Evolutionary conservation across 1,284 basidiomycete genomes (phyloP), one percentile per base, ranked within the genome.

Genomic region (Sporisorium sorghi): DNA sequence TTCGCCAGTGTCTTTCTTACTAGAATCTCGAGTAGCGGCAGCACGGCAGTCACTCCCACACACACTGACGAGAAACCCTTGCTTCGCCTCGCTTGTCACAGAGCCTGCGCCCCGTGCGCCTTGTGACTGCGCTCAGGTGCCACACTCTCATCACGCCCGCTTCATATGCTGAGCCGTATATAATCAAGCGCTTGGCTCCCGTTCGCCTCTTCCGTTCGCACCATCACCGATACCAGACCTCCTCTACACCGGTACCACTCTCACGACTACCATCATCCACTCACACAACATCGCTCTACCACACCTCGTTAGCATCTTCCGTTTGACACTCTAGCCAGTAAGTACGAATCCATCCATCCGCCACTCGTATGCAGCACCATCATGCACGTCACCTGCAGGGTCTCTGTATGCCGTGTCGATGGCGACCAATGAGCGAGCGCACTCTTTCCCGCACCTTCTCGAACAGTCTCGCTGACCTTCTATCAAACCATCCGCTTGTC

Each of bases 301-400:
- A n/a, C 23, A 10, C 15, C 23, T 51, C 33, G 30, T n/a, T 21
- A 6, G 17, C 48, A 35, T 28, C 42, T 12, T 12, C 58, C 52
- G 19, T 23, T 21, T 9, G 23, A 12, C 30, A 24, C 17, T 30
- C 10, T 56, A 59, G 30, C 37, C 57, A 70, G 67, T 70, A 62
- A 70, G 67, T 64, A 35, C 15, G 24, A n/a, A 46, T 37, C n/a
- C 23, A 60, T 60, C 60, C 67, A 70, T 70, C 67, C 67, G 60
- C 57, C 50, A 14, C 30, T 30, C 17, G 37, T 33, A 24, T 43
- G 39, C 32, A 46, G 48, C 19, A 17, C 12, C 30, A 40, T 51
- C 43, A 57, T 68, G 67, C 67, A 70, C 48, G 40, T 42, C 17
- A 43, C 28, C 61, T 70, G 67, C 60, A 70, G 60, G 67, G 60